Evolutionary conservation across 2,329 filamentous ascomycete species (phyloP), one percentile per base, ranked within the genome.

Genomic region (Colletotrichum eleusines): DNA sequence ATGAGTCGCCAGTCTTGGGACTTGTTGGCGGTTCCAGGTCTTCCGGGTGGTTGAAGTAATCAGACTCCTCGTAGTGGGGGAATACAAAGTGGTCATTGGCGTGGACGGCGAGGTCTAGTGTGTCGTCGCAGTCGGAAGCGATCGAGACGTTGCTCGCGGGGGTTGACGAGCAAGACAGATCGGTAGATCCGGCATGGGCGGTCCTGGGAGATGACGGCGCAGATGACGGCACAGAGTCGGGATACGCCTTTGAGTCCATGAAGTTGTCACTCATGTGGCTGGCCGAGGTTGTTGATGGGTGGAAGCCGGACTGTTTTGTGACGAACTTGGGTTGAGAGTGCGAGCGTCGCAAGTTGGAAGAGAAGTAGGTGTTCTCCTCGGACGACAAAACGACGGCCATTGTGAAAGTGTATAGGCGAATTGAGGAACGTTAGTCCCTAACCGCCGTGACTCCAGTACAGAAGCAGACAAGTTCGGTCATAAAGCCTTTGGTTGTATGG

Each of bases 61-160:
- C 83, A 28, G 84, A 80, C 61, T 85, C 81, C 55, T 83, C 81
- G 72, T 85, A 85, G 12, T 83, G 80, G 0, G 85, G 81, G 6
- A 87, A 76, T 62, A 82, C 78, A 55, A 86, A 83, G 63, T 83
- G 82, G 53, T 89, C 85, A 46, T 86, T 83, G 46, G 83, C 79
- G 71, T 87, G 82, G 55, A 85, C 80, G 51, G 83, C 78, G 65
- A 87, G 80, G 69, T 76, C 69, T 59, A 78, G 64, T 61, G 79
- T 78, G 54, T 86, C 84, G 61, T 89, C 87, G 75, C 83, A 87
- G 69, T 88, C 86, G 57, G 86, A 88, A 65, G 88, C 86, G 65
- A 92, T 80, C 16, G 90, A 92, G 65, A 91, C 80, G 74, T 87
- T 91, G 75, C 89, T 90, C 23, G 87, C 86, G 5, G 90, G 87